These are phyloP conservation scores for Solanum sejunctum DNA, from an alignment of 257 asterid species.

Conservation along the genomic window DNA sequence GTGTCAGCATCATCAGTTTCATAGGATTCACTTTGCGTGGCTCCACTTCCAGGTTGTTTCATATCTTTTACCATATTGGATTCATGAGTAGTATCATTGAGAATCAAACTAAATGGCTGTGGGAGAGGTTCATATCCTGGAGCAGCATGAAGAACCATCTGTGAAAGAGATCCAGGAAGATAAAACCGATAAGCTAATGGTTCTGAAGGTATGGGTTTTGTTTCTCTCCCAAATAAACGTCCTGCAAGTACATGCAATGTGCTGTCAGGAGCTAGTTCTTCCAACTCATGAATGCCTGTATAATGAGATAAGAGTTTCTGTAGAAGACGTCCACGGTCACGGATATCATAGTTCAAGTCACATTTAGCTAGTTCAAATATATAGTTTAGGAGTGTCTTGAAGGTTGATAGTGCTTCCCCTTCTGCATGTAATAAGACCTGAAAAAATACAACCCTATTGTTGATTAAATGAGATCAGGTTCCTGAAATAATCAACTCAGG, in stretches of 20 bases:
- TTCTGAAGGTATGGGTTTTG: slow-evolving; percentile 32
- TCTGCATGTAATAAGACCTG: slow-evolving; percentile 66
- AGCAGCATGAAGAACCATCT: slow-evolving; percentile 97
- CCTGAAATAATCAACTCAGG: neutral
- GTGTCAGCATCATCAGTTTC: slow-evolving; percentile 46
- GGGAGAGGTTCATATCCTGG: slow-evolving; percentile 99
- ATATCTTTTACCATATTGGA: slow-evolving; percentile 14
- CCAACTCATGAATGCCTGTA: slow-evolving; percentile 22
- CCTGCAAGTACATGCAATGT: slow-evolving; percentile 37
- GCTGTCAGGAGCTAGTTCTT: slow-evolving; percentile 27
- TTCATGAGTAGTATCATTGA: slow-evolving; percentile 20
- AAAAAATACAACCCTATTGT: slow-evolving; percentile 5
- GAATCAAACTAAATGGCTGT: slow-evolving; percentile 63
- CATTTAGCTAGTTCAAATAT: slow-evolving; percentile 77
- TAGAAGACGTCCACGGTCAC: slow-evolving; percentile 79
- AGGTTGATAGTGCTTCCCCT: slow-evolving; percentile 34
- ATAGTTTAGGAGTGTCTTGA: slow-evolving; percentile 33
- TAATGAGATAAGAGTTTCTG: slow-evolving; percentile 43
- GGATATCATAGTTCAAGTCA: slow-evolving; percentile 81
- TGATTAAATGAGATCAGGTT: neutral
- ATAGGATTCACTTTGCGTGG: slow-evolving; percentile 27
- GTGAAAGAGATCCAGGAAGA: slow-evolving; percentile 98
- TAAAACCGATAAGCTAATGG: slow-evolving; percentile 56
- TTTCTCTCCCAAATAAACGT: slow-evolving; percentile 48
- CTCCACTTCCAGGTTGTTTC: slow-evolving; percentile 14